Conservation (phyloP, 1,284 basidiomycete genomes). For the Agroathelia rolfsii region DNA sequence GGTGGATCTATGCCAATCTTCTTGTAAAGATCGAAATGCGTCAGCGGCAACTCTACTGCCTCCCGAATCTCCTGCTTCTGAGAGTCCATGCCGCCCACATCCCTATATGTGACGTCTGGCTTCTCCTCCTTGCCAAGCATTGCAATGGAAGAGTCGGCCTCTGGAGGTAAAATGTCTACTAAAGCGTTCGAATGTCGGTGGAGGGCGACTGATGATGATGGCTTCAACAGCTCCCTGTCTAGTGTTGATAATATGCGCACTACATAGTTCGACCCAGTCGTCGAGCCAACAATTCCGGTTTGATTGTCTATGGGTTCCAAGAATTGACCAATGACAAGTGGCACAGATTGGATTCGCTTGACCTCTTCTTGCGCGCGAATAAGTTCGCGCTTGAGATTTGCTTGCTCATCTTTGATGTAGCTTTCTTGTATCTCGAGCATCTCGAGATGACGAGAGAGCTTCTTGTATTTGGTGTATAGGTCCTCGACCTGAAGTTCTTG, state of each 20-base stretch:
- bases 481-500: conserved; percentile 88
- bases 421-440: conserved; percentile 93
- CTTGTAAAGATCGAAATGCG: conserved; percentile 96
- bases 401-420: conserved; percentile 99
- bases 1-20: conserved; percentile 99
- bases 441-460: conserved; percentile 85
- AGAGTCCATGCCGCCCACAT: conserved; percentile 94
- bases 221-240: conserved; percentile 95
- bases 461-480: conserved; percentile 92
- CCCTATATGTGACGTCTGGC: conserved; percentile 82
- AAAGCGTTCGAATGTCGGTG: conserved; percentile 98
- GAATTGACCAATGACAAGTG: conserved; percentile 99
- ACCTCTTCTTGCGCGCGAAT: conserved; percentile 99
- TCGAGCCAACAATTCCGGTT: conserved; percentile 96
- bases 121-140: conserved; percentile 93
- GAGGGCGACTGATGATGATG: conserved; percentile 92
- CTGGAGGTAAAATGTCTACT: conserved; percentile 96
- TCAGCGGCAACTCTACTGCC: conserved; percentile 96
- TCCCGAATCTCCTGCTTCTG: conserved; percentile 99
- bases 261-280: conserved; percentile 97
- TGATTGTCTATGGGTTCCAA: conserved; percentile 98
- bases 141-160: conserved; percentile 95
- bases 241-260: conserved; percentile 96
- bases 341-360: conserved; percentile 97
- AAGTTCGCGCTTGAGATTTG: conserved; percentile 95